Evolutionary conservation across 2,329 filamentous ascomycete genomes (phyloP).

Genomic region (Colletotrichum brevisporum): DNA sequence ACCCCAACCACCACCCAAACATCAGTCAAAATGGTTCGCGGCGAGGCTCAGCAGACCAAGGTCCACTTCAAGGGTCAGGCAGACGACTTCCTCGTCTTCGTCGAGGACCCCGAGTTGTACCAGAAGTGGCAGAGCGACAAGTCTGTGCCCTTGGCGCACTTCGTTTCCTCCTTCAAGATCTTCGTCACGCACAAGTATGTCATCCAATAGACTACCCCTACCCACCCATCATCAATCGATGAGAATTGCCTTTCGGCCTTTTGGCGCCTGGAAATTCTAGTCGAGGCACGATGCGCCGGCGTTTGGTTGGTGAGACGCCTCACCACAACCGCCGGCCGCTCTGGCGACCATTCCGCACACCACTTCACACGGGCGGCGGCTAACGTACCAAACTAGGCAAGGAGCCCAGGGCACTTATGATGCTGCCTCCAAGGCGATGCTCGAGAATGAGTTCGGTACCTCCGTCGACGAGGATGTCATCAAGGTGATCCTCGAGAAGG

Average conservation of each 20-base stretch:
- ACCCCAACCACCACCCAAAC: constrained; percentile 36
- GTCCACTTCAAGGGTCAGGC: constrained; percentile 85
- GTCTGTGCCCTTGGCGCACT: constrained; percentile 83
- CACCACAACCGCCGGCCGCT: background rate
- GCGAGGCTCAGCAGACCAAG: constrained; percentile 79
- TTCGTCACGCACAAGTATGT: constrained; percentile 91
- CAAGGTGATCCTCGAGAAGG: constrained; percentile 83
- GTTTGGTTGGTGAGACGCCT: background rate
- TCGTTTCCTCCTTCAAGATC: constrained; percentile 90
- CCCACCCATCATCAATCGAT: background rate
- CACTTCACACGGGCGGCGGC: background rate
- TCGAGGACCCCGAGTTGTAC: constrained; percentile 73
- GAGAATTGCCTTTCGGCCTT: too few relatives aligned
- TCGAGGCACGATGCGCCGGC: too few relatives aligned
- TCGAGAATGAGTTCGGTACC: constrained; percentile 92
- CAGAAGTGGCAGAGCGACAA: constrained; percentile 88
- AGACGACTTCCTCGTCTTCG: constrained; percentile 72
- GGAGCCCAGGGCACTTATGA: constrained; percentile 87
- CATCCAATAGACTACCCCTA: constrained; percentile 29
- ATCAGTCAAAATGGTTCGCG: constrained; percentile 74
- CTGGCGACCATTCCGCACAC: background rate
- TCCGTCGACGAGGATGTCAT: constrained; percentile 84
- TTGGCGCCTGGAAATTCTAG: too few relatives aligned
- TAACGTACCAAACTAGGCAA: constrained; percentile 70
- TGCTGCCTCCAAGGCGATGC: constrained; percentile 77